phyloP scores from a whole-genome alignment of 331 rosid genomes.

The Quercus lobata region DNA sequence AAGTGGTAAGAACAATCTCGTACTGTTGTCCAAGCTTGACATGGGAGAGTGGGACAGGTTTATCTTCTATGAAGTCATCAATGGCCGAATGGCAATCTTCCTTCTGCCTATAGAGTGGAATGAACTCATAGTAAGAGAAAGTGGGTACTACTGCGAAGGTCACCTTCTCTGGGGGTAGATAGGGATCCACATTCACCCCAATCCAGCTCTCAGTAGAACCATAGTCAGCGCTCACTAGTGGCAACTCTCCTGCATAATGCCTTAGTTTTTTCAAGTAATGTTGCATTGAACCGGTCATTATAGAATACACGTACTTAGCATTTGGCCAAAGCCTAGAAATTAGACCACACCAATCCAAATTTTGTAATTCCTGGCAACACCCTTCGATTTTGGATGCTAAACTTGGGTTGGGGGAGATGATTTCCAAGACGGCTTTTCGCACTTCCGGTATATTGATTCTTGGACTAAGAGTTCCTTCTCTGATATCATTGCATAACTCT shows the following conservation, averaged over 20 bases:
- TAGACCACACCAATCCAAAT: slow-evolving; percentile 57
- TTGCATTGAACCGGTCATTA: slow-evolving; percentile 93
- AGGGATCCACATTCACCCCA: slow-evolving; percentile 83
- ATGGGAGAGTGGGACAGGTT: slow-evolving; percentile 71
- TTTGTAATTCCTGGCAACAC: slow-evolving; percentile 41
- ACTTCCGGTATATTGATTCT: slow-evolving; percentile 41
- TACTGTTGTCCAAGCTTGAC: slow-evolving; percentile 76
- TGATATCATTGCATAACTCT: slow-evolving; percentile 55
- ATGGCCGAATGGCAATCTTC: slow-evolving; percentile 15
- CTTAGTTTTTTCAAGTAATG: slow-evolving; percentile 74
- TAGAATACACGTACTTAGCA: slow-evolving; percentile 78
- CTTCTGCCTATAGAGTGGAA: slow-evolving; percentile 57
- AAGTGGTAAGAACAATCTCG: slow-evolving; percentile 87
- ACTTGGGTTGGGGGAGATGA: slow-evolving; percentile 49
- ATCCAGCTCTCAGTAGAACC: slow-evolving; percentile 99
- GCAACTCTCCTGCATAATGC: slow-evolving; percentile 66
- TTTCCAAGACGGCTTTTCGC: slow-evolving; percentile 46
- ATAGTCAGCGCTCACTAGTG: slow-evolving; percentile 83
- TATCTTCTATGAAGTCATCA: slow-evolving; percentile 73
- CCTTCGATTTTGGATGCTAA: slow-evolving; percentile 49
- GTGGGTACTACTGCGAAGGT: slow-evolving; percentile 83
- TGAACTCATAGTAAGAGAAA: slow-evolving; percentile 89
- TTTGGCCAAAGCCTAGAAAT: slow-evolving; percentile 81
- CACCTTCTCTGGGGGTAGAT: slow-evolving; percentile 64
- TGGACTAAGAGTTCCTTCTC: slow-evolving; percentile 40